phyloP scores from a whole-genome alignment of 2,329 filamentous ascomycete species.

The Alternaria viburni region DNA sequence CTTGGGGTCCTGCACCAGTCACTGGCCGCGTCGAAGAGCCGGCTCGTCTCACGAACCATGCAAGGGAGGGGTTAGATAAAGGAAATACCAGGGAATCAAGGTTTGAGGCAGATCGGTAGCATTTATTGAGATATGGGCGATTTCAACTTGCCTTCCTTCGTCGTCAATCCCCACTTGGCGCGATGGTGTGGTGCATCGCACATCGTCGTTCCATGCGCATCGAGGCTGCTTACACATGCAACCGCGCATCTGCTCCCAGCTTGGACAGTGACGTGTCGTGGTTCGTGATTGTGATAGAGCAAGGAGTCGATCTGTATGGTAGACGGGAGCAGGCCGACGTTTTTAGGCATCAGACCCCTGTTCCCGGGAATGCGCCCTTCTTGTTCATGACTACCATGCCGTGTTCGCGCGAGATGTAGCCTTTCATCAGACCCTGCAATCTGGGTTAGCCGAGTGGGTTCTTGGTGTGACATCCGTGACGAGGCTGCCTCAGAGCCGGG shows the following conservation, averaged over 20 bases:
- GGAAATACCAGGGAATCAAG: not conserved
- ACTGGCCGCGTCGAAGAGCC: constrained; percentile 5
- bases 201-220: not conserved
- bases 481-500: constrained; percentile 13
- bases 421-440: constrained; percentile 87
- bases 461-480: constrained; percentile 9
- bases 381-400: constrained; percentile 93
- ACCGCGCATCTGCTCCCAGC: not conserved
- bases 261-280: constrained; percentile 11
- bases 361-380: constrained; percentile 90
- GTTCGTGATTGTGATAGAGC: constrained; percentile 11
- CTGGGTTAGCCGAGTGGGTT: constrained; percentile 22
- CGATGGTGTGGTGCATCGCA: not conserved
- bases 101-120: not conserved
- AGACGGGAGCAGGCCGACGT: constrained; percentile 9
- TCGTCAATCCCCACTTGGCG: not conserved
- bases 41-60: constrained; percentile 1
- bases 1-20: not conserved
- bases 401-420: constrained; percentile 91
- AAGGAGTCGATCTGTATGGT: constrained; percentile 11
- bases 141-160: not conserved
- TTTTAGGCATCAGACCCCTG: constrained; percentile 63
- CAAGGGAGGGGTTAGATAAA: constrained; percentile 1
- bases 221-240: not conserved
- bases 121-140: not conserved